These are phyloP conservation scores for Oxalis stricta DNA, from an alignment of 441 rosid genomes.

Conservation along the genomic window DNA sequence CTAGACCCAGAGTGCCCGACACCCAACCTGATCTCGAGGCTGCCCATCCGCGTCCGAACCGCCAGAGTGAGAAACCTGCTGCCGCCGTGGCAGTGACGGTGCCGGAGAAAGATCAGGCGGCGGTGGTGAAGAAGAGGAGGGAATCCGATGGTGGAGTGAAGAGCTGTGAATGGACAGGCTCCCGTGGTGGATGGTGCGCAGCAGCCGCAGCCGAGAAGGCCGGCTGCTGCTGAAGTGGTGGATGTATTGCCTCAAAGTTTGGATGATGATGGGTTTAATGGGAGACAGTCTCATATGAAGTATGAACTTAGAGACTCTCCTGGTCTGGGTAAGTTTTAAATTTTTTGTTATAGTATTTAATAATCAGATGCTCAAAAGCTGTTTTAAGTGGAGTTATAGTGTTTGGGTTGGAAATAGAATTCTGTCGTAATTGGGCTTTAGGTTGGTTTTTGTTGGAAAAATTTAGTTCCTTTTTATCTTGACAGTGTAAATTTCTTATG, in stretches of 20 bases:
- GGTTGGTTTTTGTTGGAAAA: not conserved
- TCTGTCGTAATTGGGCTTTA: not conserved
- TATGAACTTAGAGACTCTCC: constrained; percentile 85
- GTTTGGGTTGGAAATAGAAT: not conserved
- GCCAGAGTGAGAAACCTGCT: constrained; percentile 21
- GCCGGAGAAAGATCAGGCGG: constrained; percentile 34
- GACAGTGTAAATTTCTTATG: too few relatives aligned
- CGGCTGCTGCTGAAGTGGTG: constrained; percentile 25
- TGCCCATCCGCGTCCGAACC: constrained; percentile 34
- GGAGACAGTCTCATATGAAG: constrained; percentile 65
- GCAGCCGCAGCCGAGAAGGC: constrained; percentile 35
- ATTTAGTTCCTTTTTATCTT: too few relatives aligned
- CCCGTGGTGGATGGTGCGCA: constrained; percentile 24
- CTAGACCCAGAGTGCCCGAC: constrained; percentile 32
- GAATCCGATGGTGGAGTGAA: constrained; percentile 53
- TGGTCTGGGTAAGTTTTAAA: constrained; percentile 57
- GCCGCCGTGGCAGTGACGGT: constrained; percentile 10
- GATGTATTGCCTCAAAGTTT: constrained; percentile 48
- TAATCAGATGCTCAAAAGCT: too few relatives aligned
- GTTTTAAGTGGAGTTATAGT: too few relatives aligned
- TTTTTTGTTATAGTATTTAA: not conserved
- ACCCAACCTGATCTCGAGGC: constrained; percentile 58
- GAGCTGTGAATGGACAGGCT: constrained; percentile 16
- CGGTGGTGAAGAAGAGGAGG: constrained; percentile 53
- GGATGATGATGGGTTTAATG: constrained; percentile 52